phyloP scores from a whole-genome alignment of 1,139 yeast species.

The Lodderomyces pseudojiufengensis region DNA sequence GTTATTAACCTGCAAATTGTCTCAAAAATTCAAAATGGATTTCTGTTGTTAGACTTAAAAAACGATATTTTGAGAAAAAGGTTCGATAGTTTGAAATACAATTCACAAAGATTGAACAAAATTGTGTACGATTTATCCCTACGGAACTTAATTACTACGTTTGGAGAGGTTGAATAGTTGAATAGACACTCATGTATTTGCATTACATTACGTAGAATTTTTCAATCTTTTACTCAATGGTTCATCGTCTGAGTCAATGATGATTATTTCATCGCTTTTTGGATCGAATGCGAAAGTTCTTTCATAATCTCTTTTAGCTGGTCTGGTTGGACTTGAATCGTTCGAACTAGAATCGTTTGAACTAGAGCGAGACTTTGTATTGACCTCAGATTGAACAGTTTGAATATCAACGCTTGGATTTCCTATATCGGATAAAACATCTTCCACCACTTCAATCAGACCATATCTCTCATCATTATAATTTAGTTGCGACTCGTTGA shows the following conservation, averaged over 20 bases:
- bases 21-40: conserved; percentile 25
- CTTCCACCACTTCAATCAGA: too few relatives aligned
- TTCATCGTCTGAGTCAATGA: conserved; percentile 2
- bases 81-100: conserved; percentile 30
- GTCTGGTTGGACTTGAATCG: too few relatives aligned
- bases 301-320: too few relatives aligned
- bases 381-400: too few relatives aligned
- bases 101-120: conserved; percentile 26
- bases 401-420: too few relatives aligned
- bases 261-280: neutral
- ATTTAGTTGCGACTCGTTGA: too few relatives aligned
- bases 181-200: neutral
- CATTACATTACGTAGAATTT: too few relatives aligned
- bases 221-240: conserved; percentile 2
- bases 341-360: too few relatives aligned
- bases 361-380: neutral
- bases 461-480: too few relatives aligned
- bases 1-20: conserved; percentile 25
- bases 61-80: conserved; percentile 28
- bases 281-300: neutral
- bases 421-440: too few relatives aligned
- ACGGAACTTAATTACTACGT: conserved; percentile 16
- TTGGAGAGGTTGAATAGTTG: conserved; percentile 13
- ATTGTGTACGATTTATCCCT: conserved; percentile 27
- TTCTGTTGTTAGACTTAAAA: conserved; percentile 29